Conservation (phyloP, 202 grass and related monocot species). For the Saccharum hybrid region DNA sequence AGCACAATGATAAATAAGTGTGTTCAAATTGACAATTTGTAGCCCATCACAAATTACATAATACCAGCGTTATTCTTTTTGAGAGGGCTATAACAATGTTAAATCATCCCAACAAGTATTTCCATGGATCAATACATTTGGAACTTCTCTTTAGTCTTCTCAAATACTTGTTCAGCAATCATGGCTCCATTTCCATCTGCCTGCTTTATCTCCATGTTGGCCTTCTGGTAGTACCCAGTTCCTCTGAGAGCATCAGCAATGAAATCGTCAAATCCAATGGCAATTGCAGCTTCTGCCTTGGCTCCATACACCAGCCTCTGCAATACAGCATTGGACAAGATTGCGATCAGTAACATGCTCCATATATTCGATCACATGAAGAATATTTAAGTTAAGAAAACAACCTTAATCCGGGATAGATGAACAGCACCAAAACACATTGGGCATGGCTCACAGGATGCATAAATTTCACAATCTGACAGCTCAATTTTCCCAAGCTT, state of each 20-base stretch:
- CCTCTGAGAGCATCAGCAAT: constrained; percentile 82
- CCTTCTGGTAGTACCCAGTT: constrained; percentile 75
- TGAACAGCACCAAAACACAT: constrained; percentile 90
- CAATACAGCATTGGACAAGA: constrained; percentile 7
- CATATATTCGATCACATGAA: constrained; percentile 2
- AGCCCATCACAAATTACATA: background rate
- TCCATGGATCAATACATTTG: constrained; percentile 56
- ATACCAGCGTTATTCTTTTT: constrained; percentile 40
- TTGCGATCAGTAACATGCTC: constrained; percentile 1
- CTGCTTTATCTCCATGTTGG: constrained; percentile 73
- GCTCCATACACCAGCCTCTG: constrained; percentile 93
- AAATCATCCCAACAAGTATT: constrained; percentile 45
- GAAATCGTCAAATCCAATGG: constrained; percentile 80
- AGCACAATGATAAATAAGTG: constrained; percentile 12
- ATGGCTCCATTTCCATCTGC: constrained; percentile 75
- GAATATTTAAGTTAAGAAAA: constrained; percentile 12
- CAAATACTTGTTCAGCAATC: constrained; percentile 80
- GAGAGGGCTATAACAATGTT: constrained; percentile 38
- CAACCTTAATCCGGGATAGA: constrained; percentile 78
- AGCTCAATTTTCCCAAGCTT: constrained; percentile 85
- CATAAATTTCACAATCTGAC: constrained; percentile 84
- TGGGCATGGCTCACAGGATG: constrained; percentile 77
- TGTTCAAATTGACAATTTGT: constrained; percentile 35
- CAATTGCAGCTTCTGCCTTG: constrained; percentile 92
- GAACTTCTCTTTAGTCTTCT: constrained; percentile 82